Evolutionary conservation across 2,329 filamentous ascomycete species (phyloP).

Genomic region (Arthrinium phaeospermum): DNA sequence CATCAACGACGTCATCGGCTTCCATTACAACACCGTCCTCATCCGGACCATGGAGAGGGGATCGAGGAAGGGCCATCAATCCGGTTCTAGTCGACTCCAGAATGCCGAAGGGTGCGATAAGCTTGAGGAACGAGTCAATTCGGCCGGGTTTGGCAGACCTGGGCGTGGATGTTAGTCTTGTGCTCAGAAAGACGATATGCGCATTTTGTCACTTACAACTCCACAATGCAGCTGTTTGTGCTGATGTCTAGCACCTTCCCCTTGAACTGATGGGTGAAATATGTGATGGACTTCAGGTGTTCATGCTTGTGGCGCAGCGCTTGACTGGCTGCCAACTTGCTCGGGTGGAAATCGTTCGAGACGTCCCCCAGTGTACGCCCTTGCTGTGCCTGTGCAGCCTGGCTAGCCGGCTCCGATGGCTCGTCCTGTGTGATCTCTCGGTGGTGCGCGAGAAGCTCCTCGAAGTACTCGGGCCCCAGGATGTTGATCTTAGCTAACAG

Average conservation of each 20-base stretch:
- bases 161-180: conserved; percentile 31
- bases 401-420: conserved; percentile 23
- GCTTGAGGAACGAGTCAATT: conserved; percentile 97
- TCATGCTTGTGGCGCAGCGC: conserved; percentile 96
- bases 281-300: conserved; percentile 94
- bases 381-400: conserved; percentile 51
- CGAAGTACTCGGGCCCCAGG: conserved; percentile 95
- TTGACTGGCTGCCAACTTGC: conserved; percentile 82
- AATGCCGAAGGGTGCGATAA: conserved; percentile 93
- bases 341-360: conserved; percentile 83
- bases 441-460: conserved; percentile 94
- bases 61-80: conserved; percentile 94
- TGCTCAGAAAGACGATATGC: background rate
- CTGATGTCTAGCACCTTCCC: conserved; percentile 98
- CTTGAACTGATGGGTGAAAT: conserved; percentile 95
- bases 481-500: conserved; percentile 97
- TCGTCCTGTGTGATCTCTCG: conserved; percentile 75
- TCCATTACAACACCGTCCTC: conserved; percentile 77
- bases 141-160: conserved; percentile 90
- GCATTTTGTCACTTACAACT: conserved; percentile 70
- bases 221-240: conserved; percentile 98
- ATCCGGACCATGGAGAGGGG: conserved; percentile 77
- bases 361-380: conserved; percentile 48
- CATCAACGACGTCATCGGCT: conserved; percentile 92
- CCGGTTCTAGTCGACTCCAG: conserved; percentile 94